These are phyloP conservation scores for Astragalus membranaceus DNA, from an alignment of 306 rosid species.

Conservation along the genomic window DNA sequence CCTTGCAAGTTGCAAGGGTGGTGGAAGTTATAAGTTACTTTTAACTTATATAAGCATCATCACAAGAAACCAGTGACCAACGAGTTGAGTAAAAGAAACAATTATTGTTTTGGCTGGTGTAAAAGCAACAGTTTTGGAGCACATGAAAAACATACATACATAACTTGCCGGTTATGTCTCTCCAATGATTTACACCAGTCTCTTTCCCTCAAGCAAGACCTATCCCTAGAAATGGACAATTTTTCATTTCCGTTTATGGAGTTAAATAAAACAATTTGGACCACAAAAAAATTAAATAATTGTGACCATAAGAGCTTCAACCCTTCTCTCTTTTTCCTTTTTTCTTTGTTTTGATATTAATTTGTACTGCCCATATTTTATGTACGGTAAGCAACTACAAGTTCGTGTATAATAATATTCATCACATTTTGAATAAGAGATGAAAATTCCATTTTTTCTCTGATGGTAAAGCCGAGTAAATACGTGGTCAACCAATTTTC, in stretches of 20 bases:
- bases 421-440: no score
- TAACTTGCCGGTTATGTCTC: neutral
- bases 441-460: no score
- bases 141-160: slow-evolving; percentile 3
- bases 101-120: neutral
- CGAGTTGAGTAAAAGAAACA: slow-evolving; percentile 17
- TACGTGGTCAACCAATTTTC: no score
- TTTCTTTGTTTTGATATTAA: no score
- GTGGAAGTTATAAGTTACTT: neutral
- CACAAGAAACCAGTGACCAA: neutral
- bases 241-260: neutral
- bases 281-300: neutral
- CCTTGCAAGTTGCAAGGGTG: neutral
- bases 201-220: neutral
- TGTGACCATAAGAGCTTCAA: no score
- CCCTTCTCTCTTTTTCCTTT: no score
- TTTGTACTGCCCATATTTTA: no score
- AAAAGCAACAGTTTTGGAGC: slow-evolving; percentile 18
- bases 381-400: no score
- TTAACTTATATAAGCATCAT: neutral
- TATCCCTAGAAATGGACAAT: neutral
- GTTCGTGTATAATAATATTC: no score
- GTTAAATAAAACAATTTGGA: neutral
- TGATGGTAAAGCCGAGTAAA: no score
- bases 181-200: slow-evolving; percentile 18